Percentiles rank a stretch among this genome's conserved stretches.
These are phyloP conservation scores for Quercus glauca DNA, from an alignment of 306 rosid species.

Conservation along the genomic window DNA sequence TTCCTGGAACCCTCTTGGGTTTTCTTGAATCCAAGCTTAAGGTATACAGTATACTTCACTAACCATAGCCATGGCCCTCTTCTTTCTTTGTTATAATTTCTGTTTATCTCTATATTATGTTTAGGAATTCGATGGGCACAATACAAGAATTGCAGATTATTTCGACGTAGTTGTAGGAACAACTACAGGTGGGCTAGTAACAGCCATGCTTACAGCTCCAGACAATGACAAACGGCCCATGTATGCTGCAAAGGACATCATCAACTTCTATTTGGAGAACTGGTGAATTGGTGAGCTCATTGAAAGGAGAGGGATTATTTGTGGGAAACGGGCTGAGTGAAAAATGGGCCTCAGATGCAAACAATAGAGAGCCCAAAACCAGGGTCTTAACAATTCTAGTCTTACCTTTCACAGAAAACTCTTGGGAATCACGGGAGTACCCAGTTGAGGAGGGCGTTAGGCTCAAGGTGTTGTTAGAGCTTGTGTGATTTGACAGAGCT, in stretches of 20 bases:
- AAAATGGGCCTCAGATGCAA: too few species aligned
- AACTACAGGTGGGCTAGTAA: constrained; percentile 21
- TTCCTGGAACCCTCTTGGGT: neutral
- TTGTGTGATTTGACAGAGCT: too few species aligned
- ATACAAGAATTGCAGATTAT: constrained; percentile 15
- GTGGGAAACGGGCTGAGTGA: too few species aligned
- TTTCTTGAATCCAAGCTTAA: constrained; percentile 6
- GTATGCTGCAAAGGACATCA: constrained; percentile 12
- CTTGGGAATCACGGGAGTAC: too few species aligned
- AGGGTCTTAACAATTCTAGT: too few species aligned
- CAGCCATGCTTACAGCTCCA: constrained; percentile 22
- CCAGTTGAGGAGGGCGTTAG: too few species aligned
- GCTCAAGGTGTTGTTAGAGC: too few species aligned
- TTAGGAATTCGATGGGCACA: constrained; percentile 9
- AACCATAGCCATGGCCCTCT: neutral
- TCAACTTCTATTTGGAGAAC: constrained; percentile 12
- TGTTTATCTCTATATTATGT: neutral
- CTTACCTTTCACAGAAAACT: too few species aligned
- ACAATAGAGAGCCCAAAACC: too few species aligned
- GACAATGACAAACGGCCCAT: constrained; percentile 11
- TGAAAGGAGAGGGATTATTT: too few species aligned
- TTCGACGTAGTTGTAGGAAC: constrained; percentile 25
- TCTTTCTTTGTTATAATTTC: neutral
- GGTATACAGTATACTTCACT: neutral
- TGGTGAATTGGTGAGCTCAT: neutral